A percentile compares a stretch with the other conserved stretches of the same genome.
Conservation (phyloP, 2,329 filamentous ascomycete genomes). For the Verticillium nubilum region DNA sequence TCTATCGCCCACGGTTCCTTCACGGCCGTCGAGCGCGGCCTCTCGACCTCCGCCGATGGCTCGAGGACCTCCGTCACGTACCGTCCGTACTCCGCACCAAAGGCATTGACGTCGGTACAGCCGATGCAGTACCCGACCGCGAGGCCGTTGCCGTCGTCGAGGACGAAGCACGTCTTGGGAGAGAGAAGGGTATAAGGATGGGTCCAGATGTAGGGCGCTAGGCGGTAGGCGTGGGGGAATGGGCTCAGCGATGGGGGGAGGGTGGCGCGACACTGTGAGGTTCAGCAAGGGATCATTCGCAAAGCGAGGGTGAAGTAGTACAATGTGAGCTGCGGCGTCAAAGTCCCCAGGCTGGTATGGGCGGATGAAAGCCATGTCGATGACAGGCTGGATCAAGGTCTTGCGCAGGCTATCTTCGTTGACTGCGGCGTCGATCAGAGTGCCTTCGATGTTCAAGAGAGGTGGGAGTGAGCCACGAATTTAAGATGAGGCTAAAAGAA, state of each 20-base stretch:
- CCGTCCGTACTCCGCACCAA: slow-evolving; percentile 28
- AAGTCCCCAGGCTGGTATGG: slow-evolving; percentile 31
- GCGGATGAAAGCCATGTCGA: slow-evolving; percentile 37
- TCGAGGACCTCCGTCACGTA: slow-evolving; percentile 32
- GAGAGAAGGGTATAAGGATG: slow-evolving; percentile 43
- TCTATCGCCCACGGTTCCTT: not conserved
- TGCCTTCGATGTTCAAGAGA: too few species aligned
- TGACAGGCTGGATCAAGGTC: too few species aligned
- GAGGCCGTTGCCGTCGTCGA: slow-evolving; percentile 38
- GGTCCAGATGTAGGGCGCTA: slow-evolving; percentile 46
- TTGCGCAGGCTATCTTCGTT: too few species aligned
- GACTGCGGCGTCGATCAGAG: too few species aligned
- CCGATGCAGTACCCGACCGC: slow-evolving; percentile 47
- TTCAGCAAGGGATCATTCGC: not conserved
- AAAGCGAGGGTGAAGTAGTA: slow-evolving; percentile 16
- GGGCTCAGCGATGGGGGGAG: slow-evolving; percentile 35
- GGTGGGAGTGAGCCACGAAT: too few species aligned
- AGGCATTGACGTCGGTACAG: slow-evolving; percentile 33
- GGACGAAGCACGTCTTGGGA: slow-evolving; percentile 38
- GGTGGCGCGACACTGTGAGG: slow-evolving; percentile 39
- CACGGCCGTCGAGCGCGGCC: slow-evolving; percentile 1
- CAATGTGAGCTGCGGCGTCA: slow-evolving; percentile 34
- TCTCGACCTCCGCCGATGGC: slow-evolving; percentile 12
- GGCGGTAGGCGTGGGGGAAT: slow-evolving; percentile 25
- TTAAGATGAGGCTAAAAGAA: too few species aligned